These are phyloP conservation scores for Phylloporus sp. DNA, from an alignment of 768 basidiomycete species.

Conservation along the genomic window DNA sequence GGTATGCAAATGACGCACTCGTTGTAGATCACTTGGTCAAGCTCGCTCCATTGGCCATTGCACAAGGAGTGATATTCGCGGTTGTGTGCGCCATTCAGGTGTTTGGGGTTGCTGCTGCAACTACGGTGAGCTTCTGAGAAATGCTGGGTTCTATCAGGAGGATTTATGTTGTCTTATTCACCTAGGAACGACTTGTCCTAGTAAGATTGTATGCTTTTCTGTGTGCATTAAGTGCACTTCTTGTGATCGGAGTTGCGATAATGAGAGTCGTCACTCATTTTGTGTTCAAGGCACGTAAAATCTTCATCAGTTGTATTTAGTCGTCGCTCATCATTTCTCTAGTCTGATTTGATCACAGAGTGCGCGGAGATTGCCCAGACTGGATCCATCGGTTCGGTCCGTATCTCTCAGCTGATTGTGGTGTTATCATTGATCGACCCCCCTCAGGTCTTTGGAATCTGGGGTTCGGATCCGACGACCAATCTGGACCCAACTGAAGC, in stretches of 20 bases:
- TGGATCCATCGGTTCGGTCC: constrained; percentile 30
- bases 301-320: background rate
- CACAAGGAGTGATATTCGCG: constrained; percentile 58
- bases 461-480: constrained; percentile 40
- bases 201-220: constrained; percentile 56
- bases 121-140: constrained; percentile 39
- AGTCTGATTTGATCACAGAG: constrained; percentile 57
- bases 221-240: constrained; percentile 43
- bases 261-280: constrained; percentile 64
- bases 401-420: constrained; percentile 5
- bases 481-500: constrained; percentile 40
- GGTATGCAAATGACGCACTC: background rate
- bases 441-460: constrained; percentile 48
- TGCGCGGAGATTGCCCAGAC: constrained; percentile 44
- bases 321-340: constrained; percentile 1
- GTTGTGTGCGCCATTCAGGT: constrained; percentile 47
- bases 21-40: constrained; percentile 39
- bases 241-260: constrained; percentile 50
- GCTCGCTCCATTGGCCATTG: constrained; percentile 53
- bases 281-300: constrained; percentile 50
- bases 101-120: constrained; percentile 52
- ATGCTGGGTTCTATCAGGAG: background rate
- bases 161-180: background rate
- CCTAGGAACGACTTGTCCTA: constrained; percentile 51
- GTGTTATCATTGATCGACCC: constrained; percentile 12